Percentiles rank a stretch among this genome's conserved stretches.
phyloP scores from a whole-genome alignment of 805 yeast genomes.

The Priceomyces fermenticarens region DNA sequence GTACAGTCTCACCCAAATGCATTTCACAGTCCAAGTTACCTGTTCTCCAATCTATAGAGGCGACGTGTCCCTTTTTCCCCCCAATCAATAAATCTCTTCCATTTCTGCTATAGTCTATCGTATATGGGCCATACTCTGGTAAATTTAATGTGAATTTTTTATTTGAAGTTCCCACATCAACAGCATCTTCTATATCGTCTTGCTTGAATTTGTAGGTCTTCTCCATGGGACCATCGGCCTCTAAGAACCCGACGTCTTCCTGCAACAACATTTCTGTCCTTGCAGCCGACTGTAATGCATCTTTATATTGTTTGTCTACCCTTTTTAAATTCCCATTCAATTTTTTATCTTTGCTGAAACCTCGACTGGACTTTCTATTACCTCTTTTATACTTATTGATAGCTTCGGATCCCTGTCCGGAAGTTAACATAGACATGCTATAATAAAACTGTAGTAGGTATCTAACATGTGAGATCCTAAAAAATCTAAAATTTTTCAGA shows the following conservation, averaged over 20 bases:
- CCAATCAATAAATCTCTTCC: slow-evolving; percentile 84
- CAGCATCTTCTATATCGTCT: slow-evolving; percentile 68
- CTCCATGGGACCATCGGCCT: slow-evolving; percentile 90
- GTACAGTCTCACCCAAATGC: slow-evolving; percentile 81
- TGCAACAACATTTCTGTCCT: slow-evolving; percentile 80
- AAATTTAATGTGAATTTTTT: slow-evolving; percentile 74
- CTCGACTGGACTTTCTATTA: slow-evolving; percentile 19
- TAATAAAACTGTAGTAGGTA: slow-evolving; percentile 3
- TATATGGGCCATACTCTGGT: slow-evolving; percentile 83
- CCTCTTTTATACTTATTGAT: slow-evolving; percentile 25
- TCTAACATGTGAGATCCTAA: slow-evolving; percentile 10
- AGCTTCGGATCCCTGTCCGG: slow-evolving; percentile 17
- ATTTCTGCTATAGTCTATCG: slow-evolving; percentile 75
- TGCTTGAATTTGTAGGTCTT: slow-evolving; percentile 84
- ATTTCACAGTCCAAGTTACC: slow-evolving; percentile 82
- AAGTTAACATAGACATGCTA: slow-evolving; percentile 11
- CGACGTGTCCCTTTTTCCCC: slow-evolving; percentile 93
- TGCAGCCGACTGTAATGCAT: slow-evolving; percentile 80
- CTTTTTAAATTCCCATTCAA: slow-evolving; percentile 64
- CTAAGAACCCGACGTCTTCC: slow-evolving; percentile 83
- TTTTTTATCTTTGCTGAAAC: slow-evolving; percentile 52
- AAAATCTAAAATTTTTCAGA: slow-evolving; percentile 3
- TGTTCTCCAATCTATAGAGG: slow-evolving; percentile 92
- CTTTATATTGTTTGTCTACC: slow-evolving; percentile 68
- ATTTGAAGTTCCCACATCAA: slow-evolving; percentile 71